Evolutionary conservation across 2,329 filamentous ascomycete genomes (phyloP).

Genomic region (Cladosporium phlei): DNA sequence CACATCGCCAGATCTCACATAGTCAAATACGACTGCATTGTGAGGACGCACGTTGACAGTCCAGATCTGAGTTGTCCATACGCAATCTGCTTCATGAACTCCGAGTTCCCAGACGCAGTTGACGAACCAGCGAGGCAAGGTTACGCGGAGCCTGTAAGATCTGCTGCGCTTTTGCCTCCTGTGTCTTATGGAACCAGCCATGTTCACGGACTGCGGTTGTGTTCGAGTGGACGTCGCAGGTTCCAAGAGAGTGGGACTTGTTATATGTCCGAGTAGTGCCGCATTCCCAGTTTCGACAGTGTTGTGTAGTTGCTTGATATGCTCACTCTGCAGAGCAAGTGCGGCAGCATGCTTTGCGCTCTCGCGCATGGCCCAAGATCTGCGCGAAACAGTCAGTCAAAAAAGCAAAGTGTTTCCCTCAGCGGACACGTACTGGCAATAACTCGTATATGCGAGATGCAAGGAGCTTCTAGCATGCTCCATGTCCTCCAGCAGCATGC

Average conservation of each 20-base stretch:
- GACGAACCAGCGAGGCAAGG: neutral
- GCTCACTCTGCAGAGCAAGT: neutral
- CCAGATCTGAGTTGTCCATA: neutral
- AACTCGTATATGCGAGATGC: neutral
- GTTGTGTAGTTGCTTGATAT: neutral
- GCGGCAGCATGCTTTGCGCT: neutral
- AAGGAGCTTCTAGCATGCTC: conserved; percentile 14
- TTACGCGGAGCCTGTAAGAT: neutral
- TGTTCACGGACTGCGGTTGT: neutral
- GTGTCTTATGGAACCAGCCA: neutral
- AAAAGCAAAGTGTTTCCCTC: too few relatives aligned
- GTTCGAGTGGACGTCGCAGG: neutral
- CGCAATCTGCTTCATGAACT: neutral
- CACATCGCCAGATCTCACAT: neutral
- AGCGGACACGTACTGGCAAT: neutral
- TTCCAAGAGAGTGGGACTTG: neutral
- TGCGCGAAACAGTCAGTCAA: neutral
- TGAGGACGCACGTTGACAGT: neutral
- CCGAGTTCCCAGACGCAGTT: neutral
- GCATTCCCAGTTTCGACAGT: neutral
- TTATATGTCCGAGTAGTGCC: neutral
- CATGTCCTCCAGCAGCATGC: conserved; percentile 9
- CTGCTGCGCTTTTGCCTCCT: neutral
- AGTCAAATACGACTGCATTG: neutral
- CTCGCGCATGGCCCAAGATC: neutral